Base-by-base conservation (phyloP, 164 flowering plant species). In the Santalum album region DNA sequence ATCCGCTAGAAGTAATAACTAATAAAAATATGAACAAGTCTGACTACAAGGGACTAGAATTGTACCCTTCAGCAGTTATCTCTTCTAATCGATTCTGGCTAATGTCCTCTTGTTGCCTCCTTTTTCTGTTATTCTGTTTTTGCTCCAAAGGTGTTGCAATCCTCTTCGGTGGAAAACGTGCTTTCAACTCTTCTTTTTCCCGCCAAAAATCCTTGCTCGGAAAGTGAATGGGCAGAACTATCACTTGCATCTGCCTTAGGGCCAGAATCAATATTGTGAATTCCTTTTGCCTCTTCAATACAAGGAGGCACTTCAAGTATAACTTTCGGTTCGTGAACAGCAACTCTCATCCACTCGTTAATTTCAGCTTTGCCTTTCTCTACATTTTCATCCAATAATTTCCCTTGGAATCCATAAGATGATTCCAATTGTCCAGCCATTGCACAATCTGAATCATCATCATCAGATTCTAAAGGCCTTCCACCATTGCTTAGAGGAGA, bases 111-210 rank as follows among this genome's bases (percentile, higher is more conserved):
- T 60, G 71, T 49, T 58, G 72, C 27, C n/a, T n/a, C n/a, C n/a
- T n/a, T n/a, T n/a, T n/a, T n/a, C n/a, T n/a, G n/a, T n/a, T n/a
- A n/a, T n/a, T n/a, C n/a, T n/a, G n/a, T n/a, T n/a, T n/a, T n/a
- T n/a, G n/a, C n/a, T n/a, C n/a, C n/a, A n/a, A 64, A 56, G 49
- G 14, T 43, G 49, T 34, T 48, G 62, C 70, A 65, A 55, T 24
- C 57, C 51, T 40, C 9, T 36, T 53, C 61, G 47, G 62, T 36
- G 6, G 72, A 51, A 12, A 58, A 51, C 40, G 67, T 45, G 49
- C 39, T 39, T 6, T 57, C 40, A 27, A 15, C 62, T 40, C 90
- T 74, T 60, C 80, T 85, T 60, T 70, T 78, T 61, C 77, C 72
- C 50, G 61, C 56, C 57, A 39, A 48, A 22, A 48, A 39, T 49